Evolutionary conservation across 495 filamentous ascomycete genomes (phyloP).

Genomic region (Aspergillus olivimuriae): DNA sequence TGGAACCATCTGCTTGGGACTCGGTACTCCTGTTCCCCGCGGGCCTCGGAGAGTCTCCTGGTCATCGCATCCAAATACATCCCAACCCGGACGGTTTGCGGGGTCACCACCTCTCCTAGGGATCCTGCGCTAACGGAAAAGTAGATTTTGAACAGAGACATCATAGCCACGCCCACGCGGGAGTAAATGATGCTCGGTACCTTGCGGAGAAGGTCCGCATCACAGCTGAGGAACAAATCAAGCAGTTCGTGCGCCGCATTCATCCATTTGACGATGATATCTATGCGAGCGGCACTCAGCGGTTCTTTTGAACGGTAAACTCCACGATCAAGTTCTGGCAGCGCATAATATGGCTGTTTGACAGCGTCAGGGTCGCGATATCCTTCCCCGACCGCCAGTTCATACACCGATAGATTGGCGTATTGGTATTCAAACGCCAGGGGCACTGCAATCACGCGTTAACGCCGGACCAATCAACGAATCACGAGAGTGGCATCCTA

Average conservation of each 20-base stretch:
- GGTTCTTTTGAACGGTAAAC: constrained; percentile 16
- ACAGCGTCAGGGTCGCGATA: constrained; percentile 44
- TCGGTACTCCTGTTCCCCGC: constrained; percentile 29
- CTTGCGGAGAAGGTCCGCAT: constrained; percentile 33
- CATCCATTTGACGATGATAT: constrained; percentile 45
- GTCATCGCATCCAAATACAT: constrained; percentile 39
- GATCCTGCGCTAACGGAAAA: constrained; percentile 39
- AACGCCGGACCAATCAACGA: background rate
- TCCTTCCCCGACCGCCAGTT: constrained; percentile 44
- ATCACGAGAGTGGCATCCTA: constrained; percentile 10
- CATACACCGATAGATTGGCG: constrained; percentile 42
- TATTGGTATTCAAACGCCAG: constrained; percentile 43
- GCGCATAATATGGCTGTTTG: constrained; percentile 31
- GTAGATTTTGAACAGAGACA: constrained; percentile 45
- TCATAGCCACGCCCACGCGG: constrained; percentile 34
- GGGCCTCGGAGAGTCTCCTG: constrained; percentile 32
- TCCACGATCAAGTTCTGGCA: constrained; percentile 30
- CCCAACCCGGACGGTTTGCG: constrained; percentile 36
- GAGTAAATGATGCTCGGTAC: constrained; percentile 43
- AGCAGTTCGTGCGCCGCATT: constrained; percentile 42
- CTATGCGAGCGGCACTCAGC: constrained; percentile 39
- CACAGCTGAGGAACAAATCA: constrained; percentile 38
- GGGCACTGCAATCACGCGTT: constrained; percentile 19
- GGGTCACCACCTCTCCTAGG: constrained; percentile 38
- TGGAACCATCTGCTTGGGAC: constrained; percentile 35